phyloP scores from a whole-genome alignment of 768 basidiomycete genomes.

The Ephemerocybe angulata region DNA sequence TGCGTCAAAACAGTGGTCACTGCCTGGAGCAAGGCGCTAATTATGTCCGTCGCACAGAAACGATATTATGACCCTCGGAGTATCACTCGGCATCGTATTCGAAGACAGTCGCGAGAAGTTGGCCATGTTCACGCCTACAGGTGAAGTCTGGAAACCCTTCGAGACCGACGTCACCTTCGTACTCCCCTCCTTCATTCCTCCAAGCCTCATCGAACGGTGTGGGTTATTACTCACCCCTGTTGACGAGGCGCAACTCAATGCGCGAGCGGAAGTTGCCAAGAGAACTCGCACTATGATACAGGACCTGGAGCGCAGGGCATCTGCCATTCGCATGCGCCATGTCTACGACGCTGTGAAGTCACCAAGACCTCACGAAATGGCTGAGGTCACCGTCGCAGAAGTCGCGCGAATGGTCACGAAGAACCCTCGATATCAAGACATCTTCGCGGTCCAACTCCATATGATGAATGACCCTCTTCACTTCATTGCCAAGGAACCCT shows the following conservation, averaged over 20 bases:
- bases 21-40: background rate
- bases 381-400: conserved; percentile 48
- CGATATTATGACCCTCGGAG: conserved; percentile 21
- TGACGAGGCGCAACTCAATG: conserved; percentile 40
- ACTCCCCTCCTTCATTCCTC: conserved; percentile 53
- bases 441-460: conserved; percentile 58
- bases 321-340: conserved; percentile 21
- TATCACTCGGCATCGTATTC: conserved; percentile 26
- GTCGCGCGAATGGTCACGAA: conserved; percentile 44
- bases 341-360: conserved; percentile 41
- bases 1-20: conserved; percentile 24
- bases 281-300: conserved; percentile 52
- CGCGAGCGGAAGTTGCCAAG: conserved; percentile 63
- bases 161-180: conserved; percentile 56
- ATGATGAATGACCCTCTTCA: conserved; percentile 51
- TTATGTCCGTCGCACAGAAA: conserved; percentile 22
- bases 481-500: conserved; percentile 51
- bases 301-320: conserved; percentile 39
- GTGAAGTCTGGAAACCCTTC: conserved; percentile 49
- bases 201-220: conserved; percentile 46
- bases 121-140: conserved; percentile 37
- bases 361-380: conserved; percentile 52
- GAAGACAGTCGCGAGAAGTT: conserved; percentile 15
- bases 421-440: conserved; percentile 29
- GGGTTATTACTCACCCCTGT: conserved; percentile 30